These are phyloP conservation scores for Crithidia mellificae DNA, from an alignment of 208 protist species.

Conservation along the genomic window DNA sequence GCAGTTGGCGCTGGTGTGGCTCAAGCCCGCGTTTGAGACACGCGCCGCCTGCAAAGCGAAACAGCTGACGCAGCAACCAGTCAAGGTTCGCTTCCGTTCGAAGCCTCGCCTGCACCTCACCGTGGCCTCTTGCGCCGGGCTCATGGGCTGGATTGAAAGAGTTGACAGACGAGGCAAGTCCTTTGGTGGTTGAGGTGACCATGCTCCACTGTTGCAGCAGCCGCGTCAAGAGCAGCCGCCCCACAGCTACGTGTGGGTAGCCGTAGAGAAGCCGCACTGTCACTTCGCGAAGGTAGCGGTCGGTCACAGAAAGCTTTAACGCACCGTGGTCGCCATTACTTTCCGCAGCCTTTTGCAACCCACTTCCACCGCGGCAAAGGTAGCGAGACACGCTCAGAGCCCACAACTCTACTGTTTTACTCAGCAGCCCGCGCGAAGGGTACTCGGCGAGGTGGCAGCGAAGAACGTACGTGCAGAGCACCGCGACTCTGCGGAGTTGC, in stretches of 20 bases:
- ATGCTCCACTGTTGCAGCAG: constrained; percentile 11
- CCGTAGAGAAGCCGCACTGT: constrained; percentile 20
- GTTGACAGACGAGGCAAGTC: not conserved
- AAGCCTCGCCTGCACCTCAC: no score
- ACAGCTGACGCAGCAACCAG: constrained; percentile 15
- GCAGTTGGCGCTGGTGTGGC: no score
- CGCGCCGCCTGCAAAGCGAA: constrained; percentile 6
- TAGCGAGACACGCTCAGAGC: constrained; percentile 23
- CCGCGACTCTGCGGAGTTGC: constrained; percentile 15
- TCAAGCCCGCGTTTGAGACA: no score
- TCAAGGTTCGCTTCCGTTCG: not conserved
- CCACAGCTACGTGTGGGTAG: constrained; percentile 30
- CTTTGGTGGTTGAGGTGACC: not conserved
- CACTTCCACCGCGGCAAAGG: constrained; percentile 12
- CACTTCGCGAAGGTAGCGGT: constrained; percentile 27
- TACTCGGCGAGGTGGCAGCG: constrained; percentile 27
- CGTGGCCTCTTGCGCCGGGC: no score
- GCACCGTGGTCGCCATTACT: not conserved
- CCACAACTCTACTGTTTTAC: constrained; percentile 31
- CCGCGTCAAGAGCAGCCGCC: constrained; percentile 30
- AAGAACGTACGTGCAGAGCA: constrained; percentile 31
- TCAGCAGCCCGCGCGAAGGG: constrained; percentile 17
- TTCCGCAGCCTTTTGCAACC: no score
- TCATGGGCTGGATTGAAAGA: no score
- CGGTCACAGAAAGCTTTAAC: constrained; percentile 14